Conservation (phyloP, 345 rosid genomes). For the Mercurialis annua region DNA sequence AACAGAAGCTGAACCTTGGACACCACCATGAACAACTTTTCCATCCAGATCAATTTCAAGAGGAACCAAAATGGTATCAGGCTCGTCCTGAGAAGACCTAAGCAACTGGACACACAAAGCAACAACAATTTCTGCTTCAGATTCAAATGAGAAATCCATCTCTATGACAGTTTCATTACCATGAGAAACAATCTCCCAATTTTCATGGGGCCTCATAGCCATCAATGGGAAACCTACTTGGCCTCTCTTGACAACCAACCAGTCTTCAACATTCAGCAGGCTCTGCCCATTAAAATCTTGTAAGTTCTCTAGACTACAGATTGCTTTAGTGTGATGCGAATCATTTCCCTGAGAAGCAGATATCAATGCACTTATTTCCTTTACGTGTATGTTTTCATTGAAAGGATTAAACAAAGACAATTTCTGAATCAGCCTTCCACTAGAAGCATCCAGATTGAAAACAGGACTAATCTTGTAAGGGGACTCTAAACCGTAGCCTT, state of each 20-base stretch:
- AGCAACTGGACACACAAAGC: constrained; percentile 48
- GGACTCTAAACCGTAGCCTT: constrained; percentile 54
- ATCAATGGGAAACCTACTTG: constrained; percentile 39
- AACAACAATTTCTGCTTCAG: constrained; percentile 46
- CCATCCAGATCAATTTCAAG: constrained; percentile 45
- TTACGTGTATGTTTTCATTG: constrained; percentile 48
- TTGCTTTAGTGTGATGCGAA: constrained; percentile 46
- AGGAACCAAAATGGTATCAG: constrained; percentile 53
- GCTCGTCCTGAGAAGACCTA: constrained; percentile 40
- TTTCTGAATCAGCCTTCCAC: constrained; percentile 44
- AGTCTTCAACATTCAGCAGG: constrained; percentile 35
- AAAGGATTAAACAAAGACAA: constrained; percentile 64
- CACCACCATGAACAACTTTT: constrained; percentile 25
- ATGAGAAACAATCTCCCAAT: constrained; percentile 51
- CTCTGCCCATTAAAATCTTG: constrained; percentile 24
- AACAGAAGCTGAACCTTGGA: constrained; percentile 30
- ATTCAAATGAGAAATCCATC: constrained; percentile 47
- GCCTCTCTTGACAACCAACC: constrained; percentile 47
- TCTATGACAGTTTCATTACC: constrained; percentile 41
- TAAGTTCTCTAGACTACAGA: constrained; percentile 34
- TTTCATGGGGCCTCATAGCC: constrained; percentile 46
- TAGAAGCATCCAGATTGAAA: constrained; percentile 30
- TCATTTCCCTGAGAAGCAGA: constrained; percentile 47
- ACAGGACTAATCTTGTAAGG: constrained; percentile 51
- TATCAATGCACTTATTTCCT: constrained; percentile 53